These are phyloP conservation scores for Combretum micranthum DNA, from an alignment of 345 rosid genomes.

Conservation along the genomic window DNA sequence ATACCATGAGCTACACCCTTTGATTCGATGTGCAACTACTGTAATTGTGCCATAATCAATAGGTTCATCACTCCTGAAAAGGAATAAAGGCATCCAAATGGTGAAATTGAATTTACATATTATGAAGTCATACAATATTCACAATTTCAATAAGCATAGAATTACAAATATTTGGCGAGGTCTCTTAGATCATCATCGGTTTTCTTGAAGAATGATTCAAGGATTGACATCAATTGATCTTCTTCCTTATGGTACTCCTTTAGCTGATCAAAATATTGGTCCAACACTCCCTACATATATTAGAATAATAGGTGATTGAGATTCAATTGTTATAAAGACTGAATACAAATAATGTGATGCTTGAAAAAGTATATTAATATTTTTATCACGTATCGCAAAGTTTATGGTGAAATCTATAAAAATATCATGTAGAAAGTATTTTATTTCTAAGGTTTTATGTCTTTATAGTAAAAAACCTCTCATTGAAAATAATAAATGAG, in stretches of 20 bases:
- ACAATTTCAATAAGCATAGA: background rate
- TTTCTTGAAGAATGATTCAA: constrained; percentile 10
- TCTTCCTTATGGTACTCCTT: constrained; percentile 1
- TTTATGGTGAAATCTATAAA: too few relatives aligned
- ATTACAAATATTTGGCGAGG: constrained; percentile 8
- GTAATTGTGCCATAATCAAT: constrained; percentile 15
- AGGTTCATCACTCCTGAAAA: constrained; percentile 11
- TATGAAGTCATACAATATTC: background rate
- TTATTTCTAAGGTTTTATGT: too few relatives aligned
- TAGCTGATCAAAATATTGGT: constrained; percentile 10
- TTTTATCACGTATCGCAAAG: too few relatives aligned
- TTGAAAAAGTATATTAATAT: too few relatives aligned
- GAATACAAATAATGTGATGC: too few relatives aligned
- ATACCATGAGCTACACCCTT: constrained; percentile 14
- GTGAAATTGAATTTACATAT: background rate
- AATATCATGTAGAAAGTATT: too few relatives aligned
- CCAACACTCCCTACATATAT: constrained; percentile 27
- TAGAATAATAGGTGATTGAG: too few relatives aligned
- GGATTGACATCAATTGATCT: constrained; percentile 8
- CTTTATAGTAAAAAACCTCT: too few relatives aligned
- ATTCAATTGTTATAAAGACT: too few relatives aligned
- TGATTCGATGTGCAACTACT: constrained; percentile 6
- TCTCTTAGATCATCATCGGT: constrained; percentile 13
- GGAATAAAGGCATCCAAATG: background rate
- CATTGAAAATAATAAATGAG: too few relatives aligned